Base-by-base conservation (phyloP, 257 asterid species). In the Echites panduratus region DNA sequence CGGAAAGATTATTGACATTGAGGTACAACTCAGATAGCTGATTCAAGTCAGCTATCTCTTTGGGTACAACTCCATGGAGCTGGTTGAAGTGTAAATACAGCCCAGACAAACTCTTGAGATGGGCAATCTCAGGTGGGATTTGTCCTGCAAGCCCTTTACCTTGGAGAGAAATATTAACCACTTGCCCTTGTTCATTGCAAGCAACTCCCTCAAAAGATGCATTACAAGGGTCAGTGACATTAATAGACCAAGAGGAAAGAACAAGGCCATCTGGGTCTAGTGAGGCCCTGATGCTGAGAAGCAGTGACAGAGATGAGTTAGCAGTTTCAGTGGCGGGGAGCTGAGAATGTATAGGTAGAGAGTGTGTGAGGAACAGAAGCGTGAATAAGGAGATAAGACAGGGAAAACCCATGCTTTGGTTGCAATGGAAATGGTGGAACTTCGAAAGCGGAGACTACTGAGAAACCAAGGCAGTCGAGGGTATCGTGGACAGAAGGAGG, bases 101-200 rank as follows among this genome's bases (percentile, higher is more conserved):
- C 75, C 99, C 99, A 75, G 95, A 82, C 72, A 95, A 82, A 84
- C 83, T 83, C 48, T 77, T 86, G 76, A 95, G 92, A 75, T 70
- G 86, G 5, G 91, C 96, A 84, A 95, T 87, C 96, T 92, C 92
- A 66, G 96, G 87, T 54, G 98, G 97, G 72, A 95, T 85, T 81
- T 76, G 65, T 0, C 99, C 99, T 71, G 72, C 68, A 48, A 95
- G 97, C 70, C 93, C 91, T 81, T 83, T 90, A 0, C 99, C 99
- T 71, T 95, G 99, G 78, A 95, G 80, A 27, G 98, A 87, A 58
- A 95, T 87, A 84, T 95, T 95, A 80, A 87, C 94, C 78, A 92
- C 96, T 41, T 82, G 90, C 26, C 95, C 92, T 63, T 63, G 66
- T 32, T 85, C 96, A 80, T 87, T 80, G 81, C 98, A 95, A 68